A percentile compares a stretch with the other conserved stretches of the same genome.
phyloP scores from a whole-genome alignment of 176 grass and related monocot genomes.

The Triticum turgidum region DNA sequence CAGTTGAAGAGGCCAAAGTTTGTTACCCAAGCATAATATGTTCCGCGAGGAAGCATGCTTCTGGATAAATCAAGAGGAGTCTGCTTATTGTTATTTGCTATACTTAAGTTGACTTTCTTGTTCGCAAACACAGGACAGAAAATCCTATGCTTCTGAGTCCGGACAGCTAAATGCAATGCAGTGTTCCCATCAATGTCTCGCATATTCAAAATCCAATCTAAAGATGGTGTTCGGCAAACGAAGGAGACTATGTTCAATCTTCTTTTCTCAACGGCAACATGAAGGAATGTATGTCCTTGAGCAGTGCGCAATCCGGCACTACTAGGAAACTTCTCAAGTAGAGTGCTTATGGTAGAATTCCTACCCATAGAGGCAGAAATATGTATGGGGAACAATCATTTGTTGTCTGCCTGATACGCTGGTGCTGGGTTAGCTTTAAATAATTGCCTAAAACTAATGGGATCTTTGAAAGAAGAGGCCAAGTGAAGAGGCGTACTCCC shows the following conservation, averaged over 20 bases:
- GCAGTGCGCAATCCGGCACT: not conserved
- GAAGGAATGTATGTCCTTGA: not conserved
- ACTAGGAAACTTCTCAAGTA: not conserved
- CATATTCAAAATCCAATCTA: not conserved
- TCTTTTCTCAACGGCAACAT: not conserved
- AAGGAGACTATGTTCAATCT: not conserved
- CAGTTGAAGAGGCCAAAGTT: too few species aligned
- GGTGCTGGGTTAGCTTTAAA: not conserved
- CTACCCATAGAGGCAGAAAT: not conserved
- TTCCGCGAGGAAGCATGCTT: not conserved
- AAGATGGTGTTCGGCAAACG: not conserved
- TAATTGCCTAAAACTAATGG: not conserved
- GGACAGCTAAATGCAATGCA: not conserved
- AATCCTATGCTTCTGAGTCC: rapidly evolving
- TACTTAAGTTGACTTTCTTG: not conserved
- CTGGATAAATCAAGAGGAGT: not conserved
- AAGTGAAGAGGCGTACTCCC: not conserved
- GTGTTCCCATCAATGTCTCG: conserved; percentile 35
- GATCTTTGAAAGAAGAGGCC: not conserved
- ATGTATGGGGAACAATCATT: not conserved
- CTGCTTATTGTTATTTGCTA: not conserved
- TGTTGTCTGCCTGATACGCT: not conserved
- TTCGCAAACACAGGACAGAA: not conserved
- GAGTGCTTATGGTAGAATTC: rapidly evolving
- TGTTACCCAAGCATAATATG: not conserved